Percentiles rank a stretch among this genome's conserved stretches.
phyloP scores from a whole-genome alignment of 768 basidiomycete species.

The Royoungia palumana region DNA sequence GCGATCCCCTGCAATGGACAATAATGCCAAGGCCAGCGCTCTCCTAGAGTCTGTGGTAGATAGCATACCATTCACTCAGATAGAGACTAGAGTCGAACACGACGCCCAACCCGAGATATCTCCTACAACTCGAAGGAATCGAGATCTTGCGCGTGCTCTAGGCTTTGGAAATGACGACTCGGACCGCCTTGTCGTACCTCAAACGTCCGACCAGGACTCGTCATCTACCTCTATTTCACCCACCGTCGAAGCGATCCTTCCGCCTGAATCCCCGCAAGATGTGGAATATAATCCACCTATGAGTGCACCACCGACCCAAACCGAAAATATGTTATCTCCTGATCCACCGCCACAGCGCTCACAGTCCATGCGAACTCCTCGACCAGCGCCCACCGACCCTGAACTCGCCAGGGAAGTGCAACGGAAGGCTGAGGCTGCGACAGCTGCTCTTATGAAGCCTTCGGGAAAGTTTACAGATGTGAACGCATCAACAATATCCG shows the following conservation, averaged over 20 bases:
- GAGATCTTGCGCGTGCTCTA: conserved; percentile 73
- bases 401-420: conserved; percentile 65
- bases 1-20: conserved; percentile 41
- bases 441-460: conserved; percentile 52
- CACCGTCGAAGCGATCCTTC: conserved; percentile 33
- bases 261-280: conserved; percentile 19
- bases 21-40: conserved; percentile 58
- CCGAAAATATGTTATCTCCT: conserved; percentile 13
- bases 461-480: conserved; percentile 40
- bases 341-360: conserved; percentile 26
- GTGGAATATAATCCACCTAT: conserved; percentile 9
- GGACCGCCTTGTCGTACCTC: conserved; percentile 22
- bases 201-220: conserved; percentile 23
- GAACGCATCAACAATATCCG: conserved; percentile 41
- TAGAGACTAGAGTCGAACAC: conserved; percentile 27
- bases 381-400: conserved; percentile 42
- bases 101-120: conserved; percentile 37
- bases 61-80: conserved; percentile 44
- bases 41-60: conserved; percentile 61
- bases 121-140: conserved; percentile 58
- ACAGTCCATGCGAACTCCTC: conserved; percentile 38
- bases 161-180: conserved; percentile 53
- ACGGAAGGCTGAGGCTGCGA: conserved; percentile 65
- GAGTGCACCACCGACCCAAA: conserved; percentile 1
- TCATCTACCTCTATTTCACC: conserved; percentile 32